Base-by-base conservation (phyloP, 106 monocot species). In the Agapanthus africanus region DNA sequence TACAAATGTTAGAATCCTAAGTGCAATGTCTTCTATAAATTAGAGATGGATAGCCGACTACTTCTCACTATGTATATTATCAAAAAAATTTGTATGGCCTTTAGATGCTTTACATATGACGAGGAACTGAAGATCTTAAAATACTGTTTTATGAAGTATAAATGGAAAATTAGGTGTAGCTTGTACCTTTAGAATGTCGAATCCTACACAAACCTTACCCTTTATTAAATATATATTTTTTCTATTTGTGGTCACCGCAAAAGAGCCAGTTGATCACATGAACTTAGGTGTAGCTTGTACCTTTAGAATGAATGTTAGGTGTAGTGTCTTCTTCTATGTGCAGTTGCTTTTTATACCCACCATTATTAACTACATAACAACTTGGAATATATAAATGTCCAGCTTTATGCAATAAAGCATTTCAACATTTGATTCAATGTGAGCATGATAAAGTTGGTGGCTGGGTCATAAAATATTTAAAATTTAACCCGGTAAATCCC, bases 401-500 rank as follows among this genome's bases (percentile, higher is more conserved):
- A 61, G 36, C 18, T 35, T 61, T 33, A 36, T 36, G 26, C 26
- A 56, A 56, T 56, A 8, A 28, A 30, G 26, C 10, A 7, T 25
- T n/a, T n/a, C n/a, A n/a, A n/a, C n/a, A 5, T 18, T 25, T 9
- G 16, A 56, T 5, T 56, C 56, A 56, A 56, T 56, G 56, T 28
- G 56, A 56, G 56, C 1, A 56, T 56, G 56, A 56, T 56, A 30
- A 30, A 30, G 25, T 28, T 56, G 56, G 56, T 56, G 28, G 56
- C n/a, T n/a, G n/a, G n/a, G 28, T 50, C 21, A n/a, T 2, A 50
- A 21, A 50, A 50, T n/a, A 50, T 2, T 21, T 21, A 50, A 21
- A 50, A 50, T 50, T n/a, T 50, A 50, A 50, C 50, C n/a, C n/a
- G 22, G 44, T 44, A 2, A 44, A n/a, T n/a, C n/a, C n/a, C n/a